Evolutionary conservation across 306 rosid species (phyloP).

Genomic region (Quercus robur): DNA sequence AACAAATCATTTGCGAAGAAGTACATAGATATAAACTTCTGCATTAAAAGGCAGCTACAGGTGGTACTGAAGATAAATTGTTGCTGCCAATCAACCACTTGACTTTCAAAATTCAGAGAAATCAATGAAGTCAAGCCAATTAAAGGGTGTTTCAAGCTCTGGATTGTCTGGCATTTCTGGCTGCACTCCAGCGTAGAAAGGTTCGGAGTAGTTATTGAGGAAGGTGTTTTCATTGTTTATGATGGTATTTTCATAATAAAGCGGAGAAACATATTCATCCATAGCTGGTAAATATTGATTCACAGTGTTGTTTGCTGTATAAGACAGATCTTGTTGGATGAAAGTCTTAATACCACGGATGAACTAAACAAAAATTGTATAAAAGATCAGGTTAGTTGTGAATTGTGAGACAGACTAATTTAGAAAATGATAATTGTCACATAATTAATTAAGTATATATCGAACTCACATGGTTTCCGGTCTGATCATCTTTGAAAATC

Average conservation of each 20-base stretch:
- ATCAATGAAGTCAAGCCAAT: neutral
- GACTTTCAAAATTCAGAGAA: neutral
- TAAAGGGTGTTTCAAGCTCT: neutral
- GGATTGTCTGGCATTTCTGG: neutral
- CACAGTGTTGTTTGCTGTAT: neutral
- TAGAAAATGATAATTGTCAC: neutral
- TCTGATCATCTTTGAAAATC: conserved; percentile 19
- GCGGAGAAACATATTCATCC: neutral
- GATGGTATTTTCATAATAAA: neutral
- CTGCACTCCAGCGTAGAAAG: neutral
- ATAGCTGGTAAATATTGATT: neutral
- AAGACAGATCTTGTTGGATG: neutral
- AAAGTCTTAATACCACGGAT: neutral
- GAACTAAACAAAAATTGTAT: neutral
- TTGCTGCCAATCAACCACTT: neutral
- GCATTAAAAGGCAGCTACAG: too few relatives aligned
- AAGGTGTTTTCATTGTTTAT: neutral
- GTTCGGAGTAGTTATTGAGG: neutral
- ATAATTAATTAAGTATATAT: neutral
- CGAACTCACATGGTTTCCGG: conserved; percentile 19
- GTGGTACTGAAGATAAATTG: neutral
- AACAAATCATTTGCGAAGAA: neutral
- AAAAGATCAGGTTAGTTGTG: neutral
- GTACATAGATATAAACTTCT: neutral
- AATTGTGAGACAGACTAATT: neutral